phyloP scores from a whole-genome alignment of 2,329 filamentous ascomycete genomes.

The Colletotrichum sp. region DNA sequence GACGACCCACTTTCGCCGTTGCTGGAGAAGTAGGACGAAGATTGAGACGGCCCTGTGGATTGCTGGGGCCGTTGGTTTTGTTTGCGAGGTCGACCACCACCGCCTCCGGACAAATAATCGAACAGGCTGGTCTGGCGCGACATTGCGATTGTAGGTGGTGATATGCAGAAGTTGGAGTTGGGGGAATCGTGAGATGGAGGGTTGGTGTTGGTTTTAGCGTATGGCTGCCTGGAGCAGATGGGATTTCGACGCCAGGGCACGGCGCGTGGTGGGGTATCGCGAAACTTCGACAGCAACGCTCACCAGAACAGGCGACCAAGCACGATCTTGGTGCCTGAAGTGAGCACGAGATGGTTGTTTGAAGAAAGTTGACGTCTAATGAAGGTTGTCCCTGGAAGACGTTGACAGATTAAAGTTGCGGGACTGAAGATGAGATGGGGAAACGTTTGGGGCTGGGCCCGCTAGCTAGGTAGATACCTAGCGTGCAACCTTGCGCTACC shows the following conservation, averaged over 20 bases:
- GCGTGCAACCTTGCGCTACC: background rate
- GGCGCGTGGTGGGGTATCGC: background rate
- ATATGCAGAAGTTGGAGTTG: background rate
- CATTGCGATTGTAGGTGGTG: background rate
- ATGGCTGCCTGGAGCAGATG: background rate
- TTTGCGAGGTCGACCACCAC: background rate
- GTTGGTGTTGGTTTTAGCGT: background rate
- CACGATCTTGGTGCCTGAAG: background rate
- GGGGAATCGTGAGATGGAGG: background rate
- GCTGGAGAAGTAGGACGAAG: background rate
- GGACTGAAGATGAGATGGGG: background rate
- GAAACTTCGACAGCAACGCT: too few species aligned
- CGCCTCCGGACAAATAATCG: background rate
- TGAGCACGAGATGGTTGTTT: background rate
- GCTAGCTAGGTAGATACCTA: background rate
- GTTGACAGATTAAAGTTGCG: background rate
- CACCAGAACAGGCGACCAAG: background rate
- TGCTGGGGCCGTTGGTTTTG: constrained; percentile 11
- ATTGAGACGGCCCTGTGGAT: background rate
- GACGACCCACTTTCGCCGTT: background rate
- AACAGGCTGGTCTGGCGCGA: background rate
- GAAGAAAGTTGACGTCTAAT: background rate
- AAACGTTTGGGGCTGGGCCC: background rate
- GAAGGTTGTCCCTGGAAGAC: background rate
- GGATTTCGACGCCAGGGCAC: background rate